Evolutionary conservation across 495 filamentous ascomycete genomes (phyloP).

Genomic region (Lasiosphaeria ovina): DNA sequence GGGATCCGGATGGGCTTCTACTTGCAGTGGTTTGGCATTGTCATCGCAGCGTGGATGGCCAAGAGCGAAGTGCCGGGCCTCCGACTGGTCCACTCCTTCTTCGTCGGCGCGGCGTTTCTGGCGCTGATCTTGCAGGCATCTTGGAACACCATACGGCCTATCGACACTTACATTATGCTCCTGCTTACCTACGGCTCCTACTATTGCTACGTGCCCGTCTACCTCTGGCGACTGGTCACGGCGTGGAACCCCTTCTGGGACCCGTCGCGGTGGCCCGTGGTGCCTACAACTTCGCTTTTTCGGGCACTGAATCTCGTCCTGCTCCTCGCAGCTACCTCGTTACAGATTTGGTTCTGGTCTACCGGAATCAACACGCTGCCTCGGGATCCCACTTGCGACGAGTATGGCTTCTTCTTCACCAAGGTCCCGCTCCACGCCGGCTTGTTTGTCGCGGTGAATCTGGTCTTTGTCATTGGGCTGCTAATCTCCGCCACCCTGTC

Average conservation of each 20-base stretch:
- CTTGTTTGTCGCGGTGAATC: slow-evolving; percentile 22
- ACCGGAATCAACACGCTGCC: slow-evolving; percentile 2
- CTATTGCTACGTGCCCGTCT: slow-evolving; percentile 5
- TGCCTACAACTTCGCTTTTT: slow-evolving; percentile 5
- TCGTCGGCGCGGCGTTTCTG: slow-evolving; percentile 8
- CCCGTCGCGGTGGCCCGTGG: slow-evolving; percentile 13
- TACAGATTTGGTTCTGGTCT: slow-evolving; percentile 12
- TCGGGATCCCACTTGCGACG: background rate
- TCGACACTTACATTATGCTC: slow-evolving; percentile 31
- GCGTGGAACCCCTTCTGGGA: slow-evolving; percentile 16
- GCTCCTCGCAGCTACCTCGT: slow-evolving; percentile 1
- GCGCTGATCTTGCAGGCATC: background rate
- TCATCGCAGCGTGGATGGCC: slow-evolving; percentile 11
- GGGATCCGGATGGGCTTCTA: slow-evolving; percentile 33
- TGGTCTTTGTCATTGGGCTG: slow-evolving; percentile 15
- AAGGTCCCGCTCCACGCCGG: slow-evolving; percentile 12
- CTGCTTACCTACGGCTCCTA: slow-evolving; percentile 20
- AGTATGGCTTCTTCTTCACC: slow-evolving; percentile 21
- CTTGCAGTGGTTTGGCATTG: slow-evolving; percentile 22
- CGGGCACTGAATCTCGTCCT: background rate
- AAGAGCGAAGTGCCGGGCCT: background rate
- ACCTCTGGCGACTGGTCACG: slow-evolving; percentile 2
- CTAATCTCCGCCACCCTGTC: slow-evolving; percentile 3
- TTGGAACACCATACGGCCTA: background rate
- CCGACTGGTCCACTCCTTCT: slow-evolving; percentile 8